Evolutionary conservation across 2,329 filamentous ascomycete genomes (phyloP), one percentile per base, ranked within the genome.

Genomic region (Arachnopeziza araneosa): DNA sequence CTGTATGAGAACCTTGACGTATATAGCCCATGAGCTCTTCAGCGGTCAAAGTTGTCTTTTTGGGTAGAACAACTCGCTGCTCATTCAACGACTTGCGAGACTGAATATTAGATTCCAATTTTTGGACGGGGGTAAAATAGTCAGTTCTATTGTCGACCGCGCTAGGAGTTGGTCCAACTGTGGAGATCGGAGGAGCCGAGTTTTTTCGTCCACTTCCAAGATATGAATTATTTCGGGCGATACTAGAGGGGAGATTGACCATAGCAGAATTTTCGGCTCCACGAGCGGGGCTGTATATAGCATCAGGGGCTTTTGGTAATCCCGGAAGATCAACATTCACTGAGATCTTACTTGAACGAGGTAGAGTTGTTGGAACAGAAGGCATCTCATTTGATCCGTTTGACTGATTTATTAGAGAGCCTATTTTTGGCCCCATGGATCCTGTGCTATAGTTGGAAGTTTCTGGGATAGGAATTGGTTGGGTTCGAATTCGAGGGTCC

Each of bases 1-100:
- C 62, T 70, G 81, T 66, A 69, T 75, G 69, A 17, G 78, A 73
- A 0, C 74, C 75, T 60, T 79, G 78, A 59, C 81, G 79, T 70
- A 96, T 83, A 59, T 89, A 89, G 53, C 87, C 82, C 62, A 87
- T 82, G 1, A 99, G 79, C 57, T 88, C 85, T 60, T 89, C 81
- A 0, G 89, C 83, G 49, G 63, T 67, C 24, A 73, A 61, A 53
- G 56, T 69, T 19, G 61, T 63, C 3, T 66, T 64, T 21, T 68
- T 57, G 21, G 67, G 67, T 24, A 68, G 58, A 21, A 60, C 51
- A 12, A 63, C 52, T 7, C 52, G 57, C 9, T 57, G 52, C 12
- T 56, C 24, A 48, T 63, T 57, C 17, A 50, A 22, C 12, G 58
- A 50, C 10, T 50, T 55, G 12, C 50, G 61, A 8, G 56, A 44